Base-by-base conservation (phyloP, 2,329 filamentous ascomycete species). In the Colletotrichum ledebouriae region DNA sequence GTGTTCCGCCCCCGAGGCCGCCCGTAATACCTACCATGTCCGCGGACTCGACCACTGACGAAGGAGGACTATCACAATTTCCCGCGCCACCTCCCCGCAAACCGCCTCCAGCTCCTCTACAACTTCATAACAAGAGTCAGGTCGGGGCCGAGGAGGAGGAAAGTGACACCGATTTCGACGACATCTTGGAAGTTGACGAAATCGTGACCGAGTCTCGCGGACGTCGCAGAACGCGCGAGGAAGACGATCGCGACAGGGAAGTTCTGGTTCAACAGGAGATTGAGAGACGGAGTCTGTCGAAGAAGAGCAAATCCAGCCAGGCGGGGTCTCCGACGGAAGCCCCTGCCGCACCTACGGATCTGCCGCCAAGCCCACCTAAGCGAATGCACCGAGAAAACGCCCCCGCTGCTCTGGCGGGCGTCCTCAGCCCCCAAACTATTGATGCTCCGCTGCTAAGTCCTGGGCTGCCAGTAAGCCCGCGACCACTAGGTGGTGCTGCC, bases 111-210 rank as follows among this genome's bases (percentile, higher is more conserved):
- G 92, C 94, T 12, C 94, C 95, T 2, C 79, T 98, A 61, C 90
- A 94, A 75, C 84, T 98, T 25, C 85, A 85, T 49, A 82, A 83
- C 53, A 73, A 78, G 17, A 75, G 76, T n/a, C 75, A 76, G 10
- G 75, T 76, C 4, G 72, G 76, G 2, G 73, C 76, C 3, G 88
- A 90, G n/a, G 89, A 90, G 12, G 85, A 87, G 2, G 87, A 89
- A 41, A 90, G 90, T 0, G 93, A 93, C 68, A 94, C 93, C 0
- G 94, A 97, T 71, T 96, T 94, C 73, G 93, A 96, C 67, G 92
- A 94, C 71, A 86, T 92, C 41, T 79, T 93, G 12, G 90, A 93
- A 70, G 89, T 91, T 3, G 86, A 90, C 50, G 90, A 92, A 71
- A 82, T 90, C 57, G 82, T 86, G 0, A 80, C 86, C 41, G 83